These are phyloP conservation scores for Opeltia flavorubescens DNA, from an alignment of 495 filamentous ascomycete genomes.

Conservation along the genomic window DNA sequence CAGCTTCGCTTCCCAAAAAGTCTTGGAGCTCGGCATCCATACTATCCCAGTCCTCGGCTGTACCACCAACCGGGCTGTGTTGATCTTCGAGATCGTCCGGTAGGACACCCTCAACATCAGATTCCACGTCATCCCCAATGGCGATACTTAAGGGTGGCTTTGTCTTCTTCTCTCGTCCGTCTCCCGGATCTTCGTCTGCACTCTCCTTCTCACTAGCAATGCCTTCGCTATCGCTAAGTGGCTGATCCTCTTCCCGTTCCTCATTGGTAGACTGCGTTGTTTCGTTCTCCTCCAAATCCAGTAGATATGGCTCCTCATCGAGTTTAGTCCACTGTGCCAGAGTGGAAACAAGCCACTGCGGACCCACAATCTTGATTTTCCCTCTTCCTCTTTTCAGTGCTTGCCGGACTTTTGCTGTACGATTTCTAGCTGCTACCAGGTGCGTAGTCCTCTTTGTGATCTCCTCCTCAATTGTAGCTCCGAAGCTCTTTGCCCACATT, in stretches of 20 bases:
- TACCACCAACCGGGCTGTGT: conserved; percentile 36
- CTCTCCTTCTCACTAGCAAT: conserved; percentile 19
- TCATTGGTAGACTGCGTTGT: conserved; percentile 27
- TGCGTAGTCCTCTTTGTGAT: conserved; percentile 49
- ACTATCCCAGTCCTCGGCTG: conserved; percentile 44
- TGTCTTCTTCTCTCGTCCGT: conserved; percentile 19
- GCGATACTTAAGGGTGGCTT: conserved; percentile 27
- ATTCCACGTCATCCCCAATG: conserved; percentile 17
- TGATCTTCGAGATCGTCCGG: conserved; percentile 30
- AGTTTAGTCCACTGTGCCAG: conserved; percentile 64
- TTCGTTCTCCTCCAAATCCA: conserved; percentile 38
- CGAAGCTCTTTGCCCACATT: conserved; percentile 72
- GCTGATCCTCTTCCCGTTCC: conserved; percentile 11
- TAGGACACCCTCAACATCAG: conserved; percentile 7
- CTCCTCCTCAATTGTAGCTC: conserved; percentile 52
- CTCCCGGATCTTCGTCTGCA: conserved; percentile 29
- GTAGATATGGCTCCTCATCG: conserved; percentile 60
- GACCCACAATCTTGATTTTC: conserved; percentile 70
- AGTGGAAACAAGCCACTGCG: conserved; percentile 75
- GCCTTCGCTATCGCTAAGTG: conserved; percentile 5
- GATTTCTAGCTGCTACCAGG: conserved; percentile 55
- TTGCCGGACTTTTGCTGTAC: conserved; percentile 80
- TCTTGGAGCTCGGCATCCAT: conserved; percentile 65
- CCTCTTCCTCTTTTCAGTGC: conserved; percentile 51
- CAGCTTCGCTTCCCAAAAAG: conserved; percentile 57